These are phyloP conservation scores for Neocatenulostroma microsporum DNA, from an alignment of 2,329 filamentous ascomycete genomes.

Conservation along the genomic window DNA sequence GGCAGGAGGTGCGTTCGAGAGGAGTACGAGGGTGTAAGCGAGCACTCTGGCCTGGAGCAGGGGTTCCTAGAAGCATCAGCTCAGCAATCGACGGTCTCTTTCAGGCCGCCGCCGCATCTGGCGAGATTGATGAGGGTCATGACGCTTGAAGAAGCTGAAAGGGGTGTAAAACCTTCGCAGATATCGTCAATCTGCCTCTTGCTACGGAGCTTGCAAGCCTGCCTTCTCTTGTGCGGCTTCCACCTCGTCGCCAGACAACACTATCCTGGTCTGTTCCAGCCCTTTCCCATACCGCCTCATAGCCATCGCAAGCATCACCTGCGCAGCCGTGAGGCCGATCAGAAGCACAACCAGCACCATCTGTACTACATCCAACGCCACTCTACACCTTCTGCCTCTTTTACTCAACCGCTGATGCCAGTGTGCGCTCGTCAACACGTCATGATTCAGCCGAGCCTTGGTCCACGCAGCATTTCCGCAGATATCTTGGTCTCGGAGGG, in stretches of 20 bases:
- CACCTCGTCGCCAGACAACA: too few species aligned
- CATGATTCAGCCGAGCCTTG: slow-evolving; percentile 14
- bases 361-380: slow-evolving; percentile 16
- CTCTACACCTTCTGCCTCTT: slow-evolving; percentile 17
- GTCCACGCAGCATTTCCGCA: slow-evolving; percentile 15
- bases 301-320: slow-evolving; percentile 20
- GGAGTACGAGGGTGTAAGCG: too few species aligned
- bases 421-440: slow-evolving; percentile 16
- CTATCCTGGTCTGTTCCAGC: neutral
- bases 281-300: slow-evolving; percentile 8
- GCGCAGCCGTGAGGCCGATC: slow-evolving; percentile 7
- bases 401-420: slow-evolving; percentile 11
- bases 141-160: slow-evolving; percentile 2
- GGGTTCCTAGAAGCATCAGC: too few species aligned
- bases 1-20: too few species aligned
- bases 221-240: too few species aligned
- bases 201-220: too few species aligned
- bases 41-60: too few species aligned
- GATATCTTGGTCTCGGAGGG: slow-evolving; percentile 18
- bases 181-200: too few species aligned
- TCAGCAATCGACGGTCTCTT: neutral
- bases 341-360: slow-evolving; percentile 9
- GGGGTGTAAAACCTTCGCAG: too few species aligned
- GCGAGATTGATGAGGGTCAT: slow-evolving; percentile 2
- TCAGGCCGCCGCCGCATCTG: neutral